Percentiles rank a stretch among this genome's conserved stretches.
Evolutionary conservation across 306 rosid genomes (phyloP).

Genomic region (Cucurbita ficifolia): DNA sequence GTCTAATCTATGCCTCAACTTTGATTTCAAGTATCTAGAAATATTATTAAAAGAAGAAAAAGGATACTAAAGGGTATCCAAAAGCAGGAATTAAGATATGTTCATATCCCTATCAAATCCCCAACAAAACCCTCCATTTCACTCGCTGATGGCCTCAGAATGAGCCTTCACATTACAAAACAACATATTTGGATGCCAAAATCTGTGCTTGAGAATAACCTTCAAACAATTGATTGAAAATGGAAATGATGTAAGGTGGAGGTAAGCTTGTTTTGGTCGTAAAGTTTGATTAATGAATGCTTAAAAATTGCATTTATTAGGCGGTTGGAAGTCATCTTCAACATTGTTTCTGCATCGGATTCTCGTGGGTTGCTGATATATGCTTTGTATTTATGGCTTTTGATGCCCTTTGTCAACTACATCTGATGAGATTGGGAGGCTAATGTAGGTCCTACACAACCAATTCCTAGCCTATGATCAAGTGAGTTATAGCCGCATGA

Average conservation of each 20-base stretch:
- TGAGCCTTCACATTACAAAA: background rate
- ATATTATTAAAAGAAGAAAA: conserved; percentile 4
- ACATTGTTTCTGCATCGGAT: conserved; percentile 32
- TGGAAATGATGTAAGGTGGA: too few relatives aligned
- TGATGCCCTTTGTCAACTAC: conserved; percentile 4
- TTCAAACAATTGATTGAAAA: too few relatives aligned
- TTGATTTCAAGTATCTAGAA: background rate
- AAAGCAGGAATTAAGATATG: conserved; percentile 17
- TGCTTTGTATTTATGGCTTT: conserved; percentile 4
- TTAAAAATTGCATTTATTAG: conserved; percentile 10
- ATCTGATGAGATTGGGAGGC: conserved; percentile 5
- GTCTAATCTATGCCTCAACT: background rate
- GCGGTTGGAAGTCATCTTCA: conserved; percentile 51
- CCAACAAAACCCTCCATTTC: background rate
- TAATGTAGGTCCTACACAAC: conserved; percentile 3
- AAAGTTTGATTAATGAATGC: conserved; percentile 13
- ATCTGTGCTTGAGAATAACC: too few relatives aligned
- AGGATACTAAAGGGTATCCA: background rate
- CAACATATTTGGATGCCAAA: background rate
- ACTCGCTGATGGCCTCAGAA: conserved; percentile 7
- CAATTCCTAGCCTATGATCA: background rate
- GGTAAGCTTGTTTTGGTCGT: conserved; percentile 23
- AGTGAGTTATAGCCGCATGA: background rate
- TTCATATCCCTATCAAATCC: conserved; percentile 17
- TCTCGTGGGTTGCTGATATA: conserved; percentile 21